These are phyloP conservation scores for Penicillium italicum DNA, from an alignment of 2,329 filamentous ascomycete genomes.

Conservation along the genomic window DNA sequence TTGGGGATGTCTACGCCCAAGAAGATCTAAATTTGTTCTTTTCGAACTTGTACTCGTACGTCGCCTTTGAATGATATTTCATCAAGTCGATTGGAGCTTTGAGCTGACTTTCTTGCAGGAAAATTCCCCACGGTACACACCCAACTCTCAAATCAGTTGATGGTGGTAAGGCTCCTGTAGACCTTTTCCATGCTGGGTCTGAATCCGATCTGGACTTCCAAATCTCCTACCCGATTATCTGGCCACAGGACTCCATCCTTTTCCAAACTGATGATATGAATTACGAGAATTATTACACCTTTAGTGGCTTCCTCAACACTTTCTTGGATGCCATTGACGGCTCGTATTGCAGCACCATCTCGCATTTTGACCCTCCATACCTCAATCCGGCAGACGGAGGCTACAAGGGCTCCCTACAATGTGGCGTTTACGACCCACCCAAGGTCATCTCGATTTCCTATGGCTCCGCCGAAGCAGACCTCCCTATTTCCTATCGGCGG, in stretches of 20 bases:
- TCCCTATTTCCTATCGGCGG: constrained; percentile 35
- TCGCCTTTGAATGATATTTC: neutral
- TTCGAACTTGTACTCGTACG: constrained; percentile 31
- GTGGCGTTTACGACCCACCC: constrained; percentile 42
- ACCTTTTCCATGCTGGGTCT: constrained; percentile 29
- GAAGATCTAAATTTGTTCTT: constrained; percentile 46
- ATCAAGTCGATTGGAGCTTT: constrained; percentile 4
- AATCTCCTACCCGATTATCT: constrained; percentile 48
- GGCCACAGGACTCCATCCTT: constrained; percentile 48
- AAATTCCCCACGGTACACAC: constrained; percentile 40
- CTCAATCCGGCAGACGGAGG: constrained; percentile 39
- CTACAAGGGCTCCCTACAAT: constrained; percentile 44
- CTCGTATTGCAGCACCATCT: constrained; percentile 48
- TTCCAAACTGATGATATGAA: constrained; percentile 46
- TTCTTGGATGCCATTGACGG: constrained; percentile 50
- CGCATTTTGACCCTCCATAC: constrained; percentile 43
- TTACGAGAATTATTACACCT: constrained; percentile 40
- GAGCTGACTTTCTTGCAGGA: constrained; percentile 17
- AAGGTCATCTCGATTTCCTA: constrained; percentile 40
- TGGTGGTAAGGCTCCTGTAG: constrained; percentile 36
- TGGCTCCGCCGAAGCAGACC: constrained; percentile 31
- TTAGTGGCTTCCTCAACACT: constrained; percentile 44
- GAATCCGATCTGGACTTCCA: constrained; percentile 48
- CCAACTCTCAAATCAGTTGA: constrained; percentile 41
- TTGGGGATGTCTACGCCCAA: constrained; percentile 47